phyloP scores from a whole-genome alignment of 495 filamentous ascomycete genomes.

The Chaetomium fimeti region DNA sequence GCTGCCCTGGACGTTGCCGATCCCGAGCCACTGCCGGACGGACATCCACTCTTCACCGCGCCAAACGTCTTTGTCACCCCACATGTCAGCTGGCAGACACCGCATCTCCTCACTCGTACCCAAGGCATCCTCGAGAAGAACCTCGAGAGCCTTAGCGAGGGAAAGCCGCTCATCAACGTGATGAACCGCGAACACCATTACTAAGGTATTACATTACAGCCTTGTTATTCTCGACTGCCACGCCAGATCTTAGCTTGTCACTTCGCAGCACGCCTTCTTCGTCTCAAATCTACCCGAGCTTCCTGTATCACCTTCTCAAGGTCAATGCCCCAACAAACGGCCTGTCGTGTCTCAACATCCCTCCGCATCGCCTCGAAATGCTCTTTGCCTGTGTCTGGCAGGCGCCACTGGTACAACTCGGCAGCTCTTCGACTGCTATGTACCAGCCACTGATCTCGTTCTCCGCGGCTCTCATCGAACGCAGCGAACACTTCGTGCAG shows the following conservation, averaged over 20 bases:
- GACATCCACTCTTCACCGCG: constrained; percentile 69
- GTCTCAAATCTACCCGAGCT: constrained; percentile 16
- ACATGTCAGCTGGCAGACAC: constrained; percentile 67
- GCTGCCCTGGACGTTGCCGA: constrained; percentile 85
- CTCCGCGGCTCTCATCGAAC: constrained; percentile 60
- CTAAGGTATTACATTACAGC: neutral
- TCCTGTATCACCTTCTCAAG: constrained; percentile 10
- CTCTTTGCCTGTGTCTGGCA: constrained; percentile 6
- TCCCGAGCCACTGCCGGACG: constrained; percentile 73
- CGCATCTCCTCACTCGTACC: constrained; percentile 58
- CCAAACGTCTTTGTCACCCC: constrained; percentile 76
- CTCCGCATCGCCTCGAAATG: constrained; percentile 18
- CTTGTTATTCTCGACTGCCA: too few relatives aligned
- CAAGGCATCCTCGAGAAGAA: constrained; percentile 52
- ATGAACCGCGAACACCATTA: constrained; percentile 38
- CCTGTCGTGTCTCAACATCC: constrained; percentile 18
- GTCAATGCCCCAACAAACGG: constrained; percentile 22
- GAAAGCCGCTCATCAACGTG: constrained; percentile 36
- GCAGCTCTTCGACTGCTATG: constrained; percentile 44
- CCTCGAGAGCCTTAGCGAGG: constrained; percentile 32
- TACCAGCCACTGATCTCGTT: constrained; percentile 46
- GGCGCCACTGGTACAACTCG: constrained; percentile 37
- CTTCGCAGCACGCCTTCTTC: neutral
- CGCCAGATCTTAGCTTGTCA: neutral
- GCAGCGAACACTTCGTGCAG: constrained; percentile 56